Conservation (phyloP, 805 yeast genomes). For the Wickerhamiella sorbophila region DNA sequence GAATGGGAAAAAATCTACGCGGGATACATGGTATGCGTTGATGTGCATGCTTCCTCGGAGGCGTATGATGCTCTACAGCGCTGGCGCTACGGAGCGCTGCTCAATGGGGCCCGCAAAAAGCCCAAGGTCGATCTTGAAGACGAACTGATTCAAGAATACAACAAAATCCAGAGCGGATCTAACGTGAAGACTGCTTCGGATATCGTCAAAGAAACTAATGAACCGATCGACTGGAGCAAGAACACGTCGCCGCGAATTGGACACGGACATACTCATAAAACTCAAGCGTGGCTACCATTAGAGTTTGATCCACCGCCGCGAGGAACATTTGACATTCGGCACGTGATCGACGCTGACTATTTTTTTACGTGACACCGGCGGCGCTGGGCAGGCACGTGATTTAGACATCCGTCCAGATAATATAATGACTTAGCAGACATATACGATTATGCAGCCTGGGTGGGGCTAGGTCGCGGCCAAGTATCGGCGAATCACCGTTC, state of each 20-base stretch:
- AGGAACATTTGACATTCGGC: conserved; percentile 62
- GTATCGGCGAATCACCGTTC: too few species aligned
- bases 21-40: conserved; percentile 43
- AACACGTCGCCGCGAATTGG: conserved; percentile 27
- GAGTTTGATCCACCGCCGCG: conserved; percentile 54
- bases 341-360: conserved; percentile 52
- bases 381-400: too few species aligned
- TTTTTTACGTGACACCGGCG: too few species aligned
- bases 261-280: conserved; percentile 1
- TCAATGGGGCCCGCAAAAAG: conserved; percentile 34
- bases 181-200: conserved; percentile 39
- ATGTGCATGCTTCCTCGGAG: conserved; percentile 36
- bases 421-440: too few species aligned
- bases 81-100: conserved; percentile 16
- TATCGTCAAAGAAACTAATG: conserved; percentile 5
- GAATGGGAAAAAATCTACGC: conserved; percentile 67
- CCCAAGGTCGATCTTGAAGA: conserved; percentile 56
- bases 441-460: too few species aligned
- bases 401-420: too few species aligned
- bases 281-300: conserved; percentile 42
- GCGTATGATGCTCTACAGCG: conserved; percentile 36
- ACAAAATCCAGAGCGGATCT: conserved; percentile 35
- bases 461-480: too few species aligned
- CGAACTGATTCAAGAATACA: conserved; percentile 33
- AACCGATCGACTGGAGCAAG: conserved; percentile 45